phyloP scores from a whole-genome alignment of 108 stramenopile species.

The Nannochloropsis oceanica region DNA sequence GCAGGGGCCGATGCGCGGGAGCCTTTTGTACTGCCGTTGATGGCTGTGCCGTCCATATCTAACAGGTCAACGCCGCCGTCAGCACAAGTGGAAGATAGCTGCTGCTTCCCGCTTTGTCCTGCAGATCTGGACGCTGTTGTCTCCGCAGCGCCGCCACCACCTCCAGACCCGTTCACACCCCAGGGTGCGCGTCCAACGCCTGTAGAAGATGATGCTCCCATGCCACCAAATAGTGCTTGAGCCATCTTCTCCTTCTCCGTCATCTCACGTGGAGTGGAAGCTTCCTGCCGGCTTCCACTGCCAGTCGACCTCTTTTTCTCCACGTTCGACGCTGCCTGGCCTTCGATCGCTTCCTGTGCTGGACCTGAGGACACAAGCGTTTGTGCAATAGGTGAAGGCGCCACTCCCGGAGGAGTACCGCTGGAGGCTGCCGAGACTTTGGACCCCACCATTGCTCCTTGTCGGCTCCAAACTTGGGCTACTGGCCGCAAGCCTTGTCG shows the following conservation, averaged over 20 bases:
- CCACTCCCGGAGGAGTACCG: not conserved
- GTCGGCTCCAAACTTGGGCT: not conserved
- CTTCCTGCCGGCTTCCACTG: no score
- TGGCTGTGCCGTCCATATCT: not conserved
- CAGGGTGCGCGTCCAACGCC: not conserved
- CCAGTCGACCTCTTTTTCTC: not conserved
- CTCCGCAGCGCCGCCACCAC: not conserved
- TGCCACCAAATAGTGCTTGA: not conserved
- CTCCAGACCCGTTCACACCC: not conserved
- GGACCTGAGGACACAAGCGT: not conserved
- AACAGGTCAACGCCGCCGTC: not conserved
- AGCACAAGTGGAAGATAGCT: not conserved
- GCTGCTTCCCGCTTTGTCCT: no score
- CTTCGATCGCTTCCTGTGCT: not conserved
- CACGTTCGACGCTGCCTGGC: not conserved
- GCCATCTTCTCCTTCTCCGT: not conserved
- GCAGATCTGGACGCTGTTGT: not conserved
- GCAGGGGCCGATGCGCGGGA: not conserved
- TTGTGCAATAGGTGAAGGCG: no score
- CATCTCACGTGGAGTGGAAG: not conserved
- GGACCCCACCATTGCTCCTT: not conserved
- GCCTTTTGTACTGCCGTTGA: not conserved
- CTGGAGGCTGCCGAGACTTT: not conserved
- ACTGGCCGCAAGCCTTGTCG: not conserved
- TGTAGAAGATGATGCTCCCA: not conserved